phyloP scores from a whole-genome alignment of 495 filamentous ascomycete genomes.

The Lophiotrema nucula region DNA sequence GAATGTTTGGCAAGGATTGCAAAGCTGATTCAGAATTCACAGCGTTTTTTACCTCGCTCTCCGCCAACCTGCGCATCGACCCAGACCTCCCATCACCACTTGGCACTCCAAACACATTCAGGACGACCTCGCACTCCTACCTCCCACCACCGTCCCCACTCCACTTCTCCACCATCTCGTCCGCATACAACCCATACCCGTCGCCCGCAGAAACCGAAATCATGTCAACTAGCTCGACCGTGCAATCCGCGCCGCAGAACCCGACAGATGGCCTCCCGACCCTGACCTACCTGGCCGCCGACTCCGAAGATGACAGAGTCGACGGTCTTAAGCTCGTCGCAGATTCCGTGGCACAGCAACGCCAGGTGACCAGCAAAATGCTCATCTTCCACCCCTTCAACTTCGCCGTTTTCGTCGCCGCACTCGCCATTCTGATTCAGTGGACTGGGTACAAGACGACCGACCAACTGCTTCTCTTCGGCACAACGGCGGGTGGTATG shows the following conservation, averaged over 20 bases:
- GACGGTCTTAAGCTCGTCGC: constrained; percentile 71
- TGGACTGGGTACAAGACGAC: constrained; percentile 35
- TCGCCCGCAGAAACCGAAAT: constrained; percentile 26
- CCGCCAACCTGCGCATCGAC: constrained; percentile 43
- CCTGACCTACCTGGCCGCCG: constrained; percentile 34
- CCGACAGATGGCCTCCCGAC: constrained; percentile 29
- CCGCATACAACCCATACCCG: constrained; percentile 30
- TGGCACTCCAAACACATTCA: constrained; percentile 36
- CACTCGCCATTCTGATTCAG: constrained; percentile 43
- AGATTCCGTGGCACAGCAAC: constrained; percentile 63
- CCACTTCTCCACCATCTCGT: constrained; percentile 34
- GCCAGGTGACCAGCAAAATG: constrained; percentile 51
- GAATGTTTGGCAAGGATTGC: too few species aligned
- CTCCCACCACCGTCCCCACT: constrained; percentile 37
- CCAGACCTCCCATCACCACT: constrained; percentile 39
- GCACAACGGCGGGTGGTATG: constrained; percentile 47
- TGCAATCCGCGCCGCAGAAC: neutral
- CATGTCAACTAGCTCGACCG: constrained; percentile 11
- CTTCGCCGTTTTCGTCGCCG: constrained; percentile 40
- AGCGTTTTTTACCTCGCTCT: constrained; percentile 45
- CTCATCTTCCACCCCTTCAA: constrained; percentile 55
- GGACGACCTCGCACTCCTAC: constrained; percentile 8
- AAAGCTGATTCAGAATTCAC: neutral
- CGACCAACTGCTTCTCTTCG: constrained; percentile 40
- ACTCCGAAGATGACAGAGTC: constrained; percentile 55